These are phyloP conservation scores for Stephania cephalantha DNA, from an alignment of 164 flowering plant genomes.

Conservation along the genomic window DNA sequence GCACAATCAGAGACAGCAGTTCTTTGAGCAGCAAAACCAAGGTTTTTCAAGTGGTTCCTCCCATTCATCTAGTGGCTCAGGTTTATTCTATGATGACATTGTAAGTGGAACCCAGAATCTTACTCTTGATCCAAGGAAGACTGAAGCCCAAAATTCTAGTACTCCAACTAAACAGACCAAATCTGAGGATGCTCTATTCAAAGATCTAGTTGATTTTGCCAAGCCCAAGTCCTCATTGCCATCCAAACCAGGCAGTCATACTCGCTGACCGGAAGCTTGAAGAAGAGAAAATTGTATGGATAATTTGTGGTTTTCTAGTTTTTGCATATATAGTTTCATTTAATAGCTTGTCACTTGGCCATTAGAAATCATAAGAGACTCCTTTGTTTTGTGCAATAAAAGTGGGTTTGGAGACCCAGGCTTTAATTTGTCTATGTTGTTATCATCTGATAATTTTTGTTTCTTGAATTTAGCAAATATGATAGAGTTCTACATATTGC, in stretches of 20 bases:
- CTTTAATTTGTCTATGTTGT: slow-evolving; percentile 16
- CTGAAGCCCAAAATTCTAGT: slow-evolving; percentile 24
- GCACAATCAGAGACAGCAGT: slow-evolving; percentile 75
- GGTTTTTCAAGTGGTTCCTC: slow-evolving; percentile 16
- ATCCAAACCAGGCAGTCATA: slow-evolving; percentile 36
- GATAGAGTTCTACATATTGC: neutral
- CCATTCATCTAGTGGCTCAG: slow-evolving; percentile 41
- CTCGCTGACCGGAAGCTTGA: slow-evolving; percentile 26
- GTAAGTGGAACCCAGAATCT: slow-evolving; percentile 61
- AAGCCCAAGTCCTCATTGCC: slow-evolving; percentile 68
- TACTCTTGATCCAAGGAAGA: slow-evolving; percentile 35
- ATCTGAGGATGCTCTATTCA: slow-evolving; percentile 77
- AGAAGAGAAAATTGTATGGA: neutral
- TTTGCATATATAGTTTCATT: neutral
- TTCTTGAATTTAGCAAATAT: slow-evolving; percentile 7
- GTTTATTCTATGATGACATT: slow-evolving; percentile 56
- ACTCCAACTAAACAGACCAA: slow-evolving; percentile 41
- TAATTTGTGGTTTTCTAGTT: neutral
- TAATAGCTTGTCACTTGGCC: neutral
- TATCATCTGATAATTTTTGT: neutral
- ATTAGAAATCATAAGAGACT: neutral
- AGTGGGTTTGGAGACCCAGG: slow-evolving; percentile 5
- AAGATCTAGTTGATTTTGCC: slow-evolving; percentile 79
- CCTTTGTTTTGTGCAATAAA: slow-evolving; percentile 12
- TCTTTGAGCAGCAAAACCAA: slow-evolving; percentile 60